Conservation (phyloP, 2,329 filamentous ascomycete species). For the Neonectria neomacrospora region DNA sequence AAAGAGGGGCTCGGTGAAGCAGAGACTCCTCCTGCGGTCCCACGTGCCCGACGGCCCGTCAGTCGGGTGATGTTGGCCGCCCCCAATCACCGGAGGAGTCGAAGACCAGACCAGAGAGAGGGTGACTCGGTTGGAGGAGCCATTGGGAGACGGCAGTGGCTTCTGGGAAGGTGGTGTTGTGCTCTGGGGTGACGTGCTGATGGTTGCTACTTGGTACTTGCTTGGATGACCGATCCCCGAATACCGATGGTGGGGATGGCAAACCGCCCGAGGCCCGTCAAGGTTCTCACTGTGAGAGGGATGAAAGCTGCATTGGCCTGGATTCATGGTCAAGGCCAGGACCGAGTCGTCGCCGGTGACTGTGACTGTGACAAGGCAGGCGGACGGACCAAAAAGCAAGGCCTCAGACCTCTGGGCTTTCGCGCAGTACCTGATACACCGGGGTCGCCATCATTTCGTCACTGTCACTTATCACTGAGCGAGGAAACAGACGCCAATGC, state of each 20-base stretch:
- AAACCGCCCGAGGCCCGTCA: conserved; percentile 19
- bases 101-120: too few relatives aligned
- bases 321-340: background rate
- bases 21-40: conserved; percentile 18
- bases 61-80: conserved; percentile 35
- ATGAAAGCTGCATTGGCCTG: background rate
- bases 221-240: conserved; percentile 8
- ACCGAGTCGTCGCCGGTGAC: background rate
- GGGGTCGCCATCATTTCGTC: background rate
- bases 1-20: conserved; percentile 31
- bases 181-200: conserved; percentile 7
- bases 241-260: conserved; percentile 25
- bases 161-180: conserved; percentile 25
- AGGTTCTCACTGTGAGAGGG: conserved; percentile 18
- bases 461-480: background rate
- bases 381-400: background rate
- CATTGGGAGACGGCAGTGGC: conserved; percentile 16
- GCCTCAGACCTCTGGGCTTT: conserved; percentile 10
- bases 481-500: conserved; percentile 14
- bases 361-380: conserved; percentile 8
- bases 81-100: conserved; percentile 28
- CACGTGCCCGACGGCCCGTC: conserved; percentile 38
- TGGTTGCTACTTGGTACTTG: conserved; percentile 6
- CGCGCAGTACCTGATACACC: conserved; percentile 19
- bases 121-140: conserved; percentile 19